Evolutionary conservation across 257 asterid species (phyloP).

Genomic region (Capsicum baccatum): DNA sequence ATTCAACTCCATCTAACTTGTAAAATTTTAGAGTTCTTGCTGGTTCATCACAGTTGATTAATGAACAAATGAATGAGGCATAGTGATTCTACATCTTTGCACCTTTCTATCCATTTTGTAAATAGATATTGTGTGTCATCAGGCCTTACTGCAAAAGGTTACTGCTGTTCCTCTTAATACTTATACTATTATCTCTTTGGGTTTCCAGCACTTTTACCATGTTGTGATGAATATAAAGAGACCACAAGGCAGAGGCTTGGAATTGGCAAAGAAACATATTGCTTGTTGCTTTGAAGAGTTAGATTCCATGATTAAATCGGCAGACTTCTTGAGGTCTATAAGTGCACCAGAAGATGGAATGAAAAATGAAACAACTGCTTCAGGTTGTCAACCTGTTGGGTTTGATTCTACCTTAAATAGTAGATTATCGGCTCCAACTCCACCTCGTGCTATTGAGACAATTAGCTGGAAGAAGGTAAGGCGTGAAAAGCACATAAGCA

Average conservation of each 20-base stretch:
- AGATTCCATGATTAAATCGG: constrained; percentile 77
- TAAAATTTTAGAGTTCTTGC: neutral
- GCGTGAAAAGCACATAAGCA: constrained; percentile 11
- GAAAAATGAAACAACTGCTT: constrained; percentile 83
- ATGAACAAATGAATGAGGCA: neutral
- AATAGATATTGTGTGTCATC: neutral
- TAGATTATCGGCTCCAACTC: constrained; percentile 96
- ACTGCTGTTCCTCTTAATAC: constrained; percentile 34
- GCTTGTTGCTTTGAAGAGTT: constrained; percentile 77
- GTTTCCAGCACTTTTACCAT: constrained; percentile 86
- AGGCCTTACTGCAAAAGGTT: constrained; percentile 6
- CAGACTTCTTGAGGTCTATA: constrained; percentile 61
- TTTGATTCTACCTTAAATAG: constrained; percentile 94
- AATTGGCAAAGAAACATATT: constrained; percentile 92
- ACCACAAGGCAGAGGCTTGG: constrained; percentile 98
- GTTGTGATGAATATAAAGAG: constrained; percentile 78
- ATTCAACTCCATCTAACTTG: neutral
- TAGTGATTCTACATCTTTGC: neutral
- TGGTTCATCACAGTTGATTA: constrained; percentile 10
- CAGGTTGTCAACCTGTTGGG: constrained; percentile 89
- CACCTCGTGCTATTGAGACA: constrained; percentile 86
- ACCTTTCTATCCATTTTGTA: neutral
- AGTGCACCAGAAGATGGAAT: constrained; percentile 45
- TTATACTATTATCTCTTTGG: constrained; percentile 37
- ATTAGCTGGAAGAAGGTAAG: constrained; percentile 91